Conservation (phyloP, 2,329 filamentous ascomycete genomes). For the Penicillium sp. region DNA sequence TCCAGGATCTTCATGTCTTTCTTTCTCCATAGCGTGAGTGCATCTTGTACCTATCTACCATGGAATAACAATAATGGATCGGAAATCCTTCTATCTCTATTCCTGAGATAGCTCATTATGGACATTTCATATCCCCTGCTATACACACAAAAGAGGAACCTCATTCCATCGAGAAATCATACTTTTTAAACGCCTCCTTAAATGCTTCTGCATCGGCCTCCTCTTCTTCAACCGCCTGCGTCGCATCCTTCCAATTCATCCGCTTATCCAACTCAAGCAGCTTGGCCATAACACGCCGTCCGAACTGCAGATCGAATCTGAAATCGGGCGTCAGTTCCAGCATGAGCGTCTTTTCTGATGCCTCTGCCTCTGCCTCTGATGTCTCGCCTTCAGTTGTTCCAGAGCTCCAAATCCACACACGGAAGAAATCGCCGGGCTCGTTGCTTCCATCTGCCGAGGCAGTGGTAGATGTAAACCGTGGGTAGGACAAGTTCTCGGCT, state of each 20-base stretch:
- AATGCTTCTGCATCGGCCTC: conserved; percentile 71
- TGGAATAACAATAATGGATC: neutral
- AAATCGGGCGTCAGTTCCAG: conserved; percentile 67
- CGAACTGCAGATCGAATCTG: conserved; percentile 87
- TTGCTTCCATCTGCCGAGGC: conserved; percentile 35
- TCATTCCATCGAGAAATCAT: conserved; percentile 66
- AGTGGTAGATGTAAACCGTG: conserved; percentile 44
- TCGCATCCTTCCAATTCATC: conserved; percentile 79
- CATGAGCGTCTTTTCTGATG: conserved; percentile 65
- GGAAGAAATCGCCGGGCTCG: conserved; percentile 63
- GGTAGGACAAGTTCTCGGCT: conserved; percentile 68
- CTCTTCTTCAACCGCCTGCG: conserved; percentile 73
- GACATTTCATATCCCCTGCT: too few relatives aligned
- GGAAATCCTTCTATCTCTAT: too few relatives aligned
- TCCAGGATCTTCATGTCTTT: neutral
- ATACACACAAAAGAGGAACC: neutral
- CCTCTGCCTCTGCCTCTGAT: conserved; percentile 18
- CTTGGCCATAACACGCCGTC: conserved; percentile 80
- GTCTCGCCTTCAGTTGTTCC: neutral
- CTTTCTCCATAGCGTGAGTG: neutral
- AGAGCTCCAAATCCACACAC: conserved; percentile 70
- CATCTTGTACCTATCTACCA: neutral
- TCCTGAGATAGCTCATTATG: too few relatives aligned
- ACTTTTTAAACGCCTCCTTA: conserved; percentile 74
- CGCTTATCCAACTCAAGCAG: conserved; percentile 73